These are phyloP conservation scores for Cutaneotrichosporon mucoides DNA, from an alignment of 1,284 basidiomycete genomes.

Conservation along the genomic window DNA sequence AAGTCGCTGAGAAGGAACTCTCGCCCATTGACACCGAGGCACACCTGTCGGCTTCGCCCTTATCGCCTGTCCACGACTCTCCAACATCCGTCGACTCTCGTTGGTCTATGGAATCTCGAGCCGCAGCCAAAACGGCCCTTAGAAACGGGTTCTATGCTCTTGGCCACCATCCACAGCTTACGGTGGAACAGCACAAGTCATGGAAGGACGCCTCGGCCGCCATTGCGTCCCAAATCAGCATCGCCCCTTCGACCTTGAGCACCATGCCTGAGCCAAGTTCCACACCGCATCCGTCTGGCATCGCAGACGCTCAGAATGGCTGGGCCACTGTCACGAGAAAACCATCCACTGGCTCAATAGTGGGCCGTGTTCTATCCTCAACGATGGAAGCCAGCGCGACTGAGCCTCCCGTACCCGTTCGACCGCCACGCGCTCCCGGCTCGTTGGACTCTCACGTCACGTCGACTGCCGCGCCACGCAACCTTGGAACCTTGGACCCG, in stretches of 20 bases:
- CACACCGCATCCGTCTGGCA: neutral
- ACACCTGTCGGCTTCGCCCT: neutral
- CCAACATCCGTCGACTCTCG: slow-evolving; percentile 9
- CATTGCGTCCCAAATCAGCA: neutral
- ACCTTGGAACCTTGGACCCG: neutral
- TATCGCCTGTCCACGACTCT: slow-evolving; percentile 4
- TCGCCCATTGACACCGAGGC: neutral
- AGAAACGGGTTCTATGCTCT: slow-evolving; percentile 15
- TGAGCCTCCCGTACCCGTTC: too few relatives aligned
- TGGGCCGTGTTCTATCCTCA: neutral
- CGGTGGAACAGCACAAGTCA: slow-evolving; percentile 2
- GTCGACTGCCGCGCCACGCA: neutral
- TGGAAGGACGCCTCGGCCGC: neutral
- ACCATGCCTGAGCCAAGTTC: neutral
- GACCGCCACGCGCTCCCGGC: neutral
- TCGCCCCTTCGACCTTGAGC: neutral
- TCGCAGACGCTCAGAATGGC: neutral
- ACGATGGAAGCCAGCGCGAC: neutral
- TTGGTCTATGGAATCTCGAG: slow-evolving; percentile 9
- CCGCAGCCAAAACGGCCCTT: neutral
- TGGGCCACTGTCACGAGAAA: neutral
- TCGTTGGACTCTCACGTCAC: neutral
- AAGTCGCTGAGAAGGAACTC: neutral
- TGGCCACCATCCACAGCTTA: slow-evolving; percentile 14
- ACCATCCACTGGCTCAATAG: neutral